A percentile compares a stretch with the other conserved stretches of the same genome.
These are phyloP conservation scores for Pseudofabraea citricarpa DNA, from an alignment of 2,329 filamentous ascomycete genomes.

Conservation along the genomic window DNA sequence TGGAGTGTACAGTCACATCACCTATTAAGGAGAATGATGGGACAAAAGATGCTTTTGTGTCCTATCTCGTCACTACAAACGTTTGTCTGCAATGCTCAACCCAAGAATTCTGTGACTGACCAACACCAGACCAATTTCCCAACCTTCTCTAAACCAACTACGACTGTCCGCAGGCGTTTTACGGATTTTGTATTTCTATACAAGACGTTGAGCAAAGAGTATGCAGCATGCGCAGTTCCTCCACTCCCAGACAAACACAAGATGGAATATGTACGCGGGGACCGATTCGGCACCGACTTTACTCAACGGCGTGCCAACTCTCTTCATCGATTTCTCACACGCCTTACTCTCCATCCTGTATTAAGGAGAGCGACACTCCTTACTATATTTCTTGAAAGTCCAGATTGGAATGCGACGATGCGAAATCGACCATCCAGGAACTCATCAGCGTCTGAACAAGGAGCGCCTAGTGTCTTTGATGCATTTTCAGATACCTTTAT, in stretches of 20 bases:
- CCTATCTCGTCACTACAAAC: conserved; percentile 87
- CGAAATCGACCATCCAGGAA: conserved; percentile 66
- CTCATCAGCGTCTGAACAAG: conserved; percentile 42
- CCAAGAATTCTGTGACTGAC: too few relatives aligned
- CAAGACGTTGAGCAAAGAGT: conserved; percentile 83
- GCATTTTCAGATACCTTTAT: conserved; percentile 94
- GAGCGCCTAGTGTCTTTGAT: conserved; percentile 75
- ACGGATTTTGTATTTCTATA: conserved; percentile 97
- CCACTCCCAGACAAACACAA: conserved; percentile 97
- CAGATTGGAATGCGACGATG: conserved; percentile 97
- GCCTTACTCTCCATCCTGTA: conserved; percentile 82
- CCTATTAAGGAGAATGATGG: conserved; percentile 95
- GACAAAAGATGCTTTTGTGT: conserved; percentile 94
- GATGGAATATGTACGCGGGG: conserved; percentile 96
- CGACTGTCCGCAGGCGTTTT: conserved; percentile 82
- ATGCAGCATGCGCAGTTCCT: conserved; percentile 86
- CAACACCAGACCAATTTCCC: conserved; percentile 92
- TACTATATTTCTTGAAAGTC: conserved; percentile 84
- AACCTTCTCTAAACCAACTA: conserved; percentile 79
- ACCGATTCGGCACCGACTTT: conserved; percentile 92
- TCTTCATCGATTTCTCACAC: conserved; percentile 83
- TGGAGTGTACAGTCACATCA: conserved; percentile 78
- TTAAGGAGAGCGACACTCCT: conserved; percentile 79
- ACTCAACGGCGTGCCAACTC: conserved; percentile 84
- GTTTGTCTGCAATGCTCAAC: too few relatives aligned